Evolutionary conservation across 805 yeast genomes (phyloP).

Genomic region (Zygoascus biomembranicola): DNA sequence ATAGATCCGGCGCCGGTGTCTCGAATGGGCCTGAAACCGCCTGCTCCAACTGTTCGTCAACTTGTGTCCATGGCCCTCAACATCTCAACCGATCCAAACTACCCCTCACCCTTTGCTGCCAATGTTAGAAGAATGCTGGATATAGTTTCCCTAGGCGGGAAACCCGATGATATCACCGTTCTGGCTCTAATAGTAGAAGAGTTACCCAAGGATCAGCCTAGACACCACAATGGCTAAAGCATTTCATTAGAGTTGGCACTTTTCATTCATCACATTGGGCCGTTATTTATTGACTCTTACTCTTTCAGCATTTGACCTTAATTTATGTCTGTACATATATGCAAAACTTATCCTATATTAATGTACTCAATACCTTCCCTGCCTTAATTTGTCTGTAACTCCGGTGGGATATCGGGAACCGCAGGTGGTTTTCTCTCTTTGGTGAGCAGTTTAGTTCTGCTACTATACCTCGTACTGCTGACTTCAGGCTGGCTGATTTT

Average conservation of each 20-base stretch:
- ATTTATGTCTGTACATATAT: background rate
- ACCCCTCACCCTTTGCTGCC: slow-evolving; percentile 81
- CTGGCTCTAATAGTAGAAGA: slow-evolving; percentile 55
- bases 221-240: background rate
- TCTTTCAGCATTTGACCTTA: background rate
- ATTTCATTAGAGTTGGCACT: background rate
- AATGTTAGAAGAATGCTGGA: slow-evolving; percentile 59
- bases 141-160: slow-evolving; percentile 76
- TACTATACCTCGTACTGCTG: slow-evolving; percentile 3
- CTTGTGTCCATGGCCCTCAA: slow-evolving; percentile 61
- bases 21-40: slow-evolving; percentile 4
- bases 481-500: slow-evolving; percentile 13
- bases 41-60: slow-evolving; percentile 35
- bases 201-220: background rate
- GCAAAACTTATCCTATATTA: background rate
- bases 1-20: background rate
- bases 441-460: background rate
- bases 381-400: background rate
- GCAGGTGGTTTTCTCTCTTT: background rate
- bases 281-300: background rate
- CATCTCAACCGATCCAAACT: slow-evolving; percentile 62
- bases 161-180: slow-evolving; percentile 89
- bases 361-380: background rate
- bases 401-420: background rate
- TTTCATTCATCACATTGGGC: background rate